These are phyloP conservation scores for Citrus medica DNA, from an alignment of 345 rosid species.

Conservation along the genomic window DNA sequence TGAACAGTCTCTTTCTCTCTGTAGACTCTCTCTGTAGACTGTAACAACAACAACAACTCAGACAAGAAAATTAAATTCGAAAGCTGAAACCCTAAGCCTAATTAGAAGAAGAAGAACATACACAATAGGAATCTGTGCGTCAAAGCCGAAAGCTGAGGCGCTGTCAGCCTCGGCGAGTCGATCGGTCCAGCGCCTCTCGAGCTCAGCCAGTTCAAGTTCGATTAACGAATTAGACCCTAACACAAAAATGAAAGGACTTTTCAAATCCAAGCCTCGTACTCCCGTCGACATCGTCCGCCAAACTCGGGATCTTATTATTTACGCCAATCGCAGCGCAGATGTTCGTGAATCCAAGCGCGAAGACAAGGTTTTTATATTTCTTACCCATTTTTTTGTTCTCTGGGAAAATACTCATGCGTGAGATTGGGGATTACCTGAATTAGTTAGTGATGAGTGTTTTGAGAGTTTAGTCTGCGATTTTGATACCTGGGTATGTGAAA, in stretches of 20 bases:
- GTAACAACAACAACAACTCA: neutral
- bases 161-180: slow-evolving; percentile 29
- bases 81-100: slow-evolving; percentile 21
- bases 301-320: slow-evolving; percentile 82
- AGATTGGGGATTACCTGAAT: neutral
- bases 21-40: no score
- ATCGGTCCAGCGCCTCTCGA: slow-evolving; percentile 25
- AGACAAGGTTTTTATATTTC: slow-evolving; percentile 42
- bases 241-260: slow-evolving; percentile 72
- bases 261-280: slow-evolving; percentile 88
- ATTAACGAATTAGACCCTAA: neutral
- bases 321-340: slow-evolving; percentile 35
- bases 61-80: neutral
- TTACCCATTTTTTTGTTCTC: no score
- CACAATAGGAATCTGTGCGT: slow-evolving; percentile 44
- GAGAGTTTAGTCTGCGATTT: neutral
- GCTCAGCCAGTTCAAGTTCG: neutral
- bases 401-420: no score
- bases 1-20: neutral
- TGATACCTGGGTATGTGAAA: neutral
- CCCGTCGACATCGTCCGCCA: slow-evolving; percentile 81
- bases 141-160: slow-evolving; percentile 32
- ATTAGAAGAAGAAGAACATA: slow-evolving; percentile 6
- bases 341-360: slow-evolving; percentile 57
- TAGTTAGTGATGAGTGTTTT: neutral